A percentile compares a stretch with the other conserved stretches of the same genome.
These are phyloP conservation scores for Eryngium alpinum DNA, from an alignment of 140 eudicot species.

Conservation along the genomic window DNA sequence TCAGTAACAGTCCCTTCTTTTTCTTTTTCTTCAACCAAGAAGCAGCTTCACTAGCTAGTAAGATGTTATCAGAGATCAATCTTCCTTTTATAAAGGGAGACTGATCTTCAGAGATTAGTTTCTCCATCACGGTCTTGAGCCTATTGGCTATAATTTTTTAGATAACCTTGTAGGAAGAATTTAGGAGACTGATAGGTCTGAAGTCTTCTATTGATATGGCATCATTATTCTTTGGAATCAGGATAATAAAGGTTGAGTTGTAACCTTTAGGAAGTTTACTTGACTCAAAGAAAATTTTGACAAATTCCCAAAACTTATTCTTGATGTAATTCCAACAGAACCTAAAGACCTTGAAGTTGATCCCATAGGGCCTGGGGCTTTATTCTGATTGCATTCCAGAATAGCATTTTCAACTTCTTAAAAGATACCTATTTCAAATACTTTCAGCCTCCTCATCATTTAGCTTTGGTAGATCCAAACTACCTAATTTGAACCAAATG, in stretches of 20 bases:
- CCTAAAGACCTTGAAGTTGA: no score
- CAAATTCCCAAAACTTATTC: neutral
- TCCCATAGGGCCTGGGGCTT: constrained; percentile 4
- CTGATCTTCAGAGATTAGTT: no score
- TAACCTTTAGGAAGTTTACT: neutral
- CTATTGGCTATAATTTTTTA: neutral
- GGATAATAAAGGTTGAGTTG: neutral
- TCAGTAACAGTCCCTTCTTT: no score
- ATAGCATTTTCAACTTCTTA: neutral
- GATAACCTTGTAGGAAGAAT: neutral
- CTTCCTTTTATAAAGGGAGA: no score
- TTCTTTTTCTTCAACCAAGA: no score
- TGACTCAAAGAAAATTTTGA: neutral
- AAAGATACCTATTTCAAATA: no score
- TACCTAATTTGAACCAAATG: no score
- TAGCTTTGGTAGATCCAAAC: no score
- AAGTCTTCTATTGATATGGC: neutral
- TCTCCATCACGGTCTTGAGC: neutral
- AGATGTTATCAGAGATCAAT: no score
- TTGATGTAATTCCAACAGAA: no score
- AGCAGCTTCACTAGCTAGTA: no score
- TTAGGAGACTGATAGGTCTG: neutral
- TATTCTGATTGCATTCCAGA: neutral
- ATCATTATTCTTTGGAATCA: neutral
- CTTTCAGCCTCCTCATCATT: no score